Evolutionary conservation across 225 moss, liverwort and hornwort genomes (phyloP).

Genomic region (Pseudisothecium myosuroides): DNA sequence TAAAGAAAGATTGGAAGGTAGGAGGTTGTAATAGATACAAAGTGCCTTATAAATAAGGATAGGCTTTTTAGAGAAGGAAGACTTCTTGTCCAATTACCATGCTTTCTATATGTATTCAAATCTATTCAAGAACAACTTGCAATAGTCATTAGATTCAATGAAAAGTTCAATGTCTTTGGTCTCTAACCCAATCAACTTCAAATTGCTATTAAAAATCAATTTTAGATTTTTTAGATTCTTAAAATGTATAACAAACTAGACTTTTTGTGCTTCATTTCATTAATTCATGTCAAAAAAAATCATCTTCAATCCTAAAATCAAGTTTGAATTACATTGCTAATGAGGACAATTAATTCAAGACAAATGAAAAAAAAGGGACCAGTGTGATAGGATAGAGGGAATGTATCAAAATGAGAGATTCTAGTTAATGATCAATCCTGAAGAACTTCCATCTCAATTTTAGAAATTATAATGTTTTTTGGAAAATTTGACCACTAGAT

Average conservation of each 20-base stretch:
- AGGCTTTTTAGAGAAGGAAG: background rate
- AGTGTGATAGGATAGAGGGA: accelerated
- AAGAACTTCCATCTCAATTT: background rate
- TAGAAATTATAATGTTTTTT: background rate
- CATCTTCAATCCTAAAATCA: background rate
- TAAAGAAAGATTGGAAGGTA: background rate
- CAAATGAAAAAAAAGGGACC: background rate
- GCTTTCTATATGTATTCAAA: accelerated
- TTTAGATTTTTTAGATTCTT: background rate
- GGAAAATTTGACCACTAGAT: background rate
- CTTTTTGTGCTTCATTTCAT: background rate
- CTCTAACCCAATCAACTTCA: background rate
- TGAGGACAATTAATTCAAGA: background rate
- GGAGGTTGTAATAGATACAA: background rate
- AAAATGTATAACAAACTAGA: background rate
- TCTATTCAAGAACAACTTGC: background rate
- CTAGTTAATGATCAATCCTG: background rate
- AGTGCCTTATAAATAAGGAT: background rate
- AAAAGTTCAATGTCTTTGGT: background rate
- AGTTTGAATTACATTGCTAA: background rate
- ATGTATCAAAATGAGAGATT: background rate
- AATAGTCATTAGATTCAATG: background rate
- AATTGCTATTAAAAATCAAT: background rate
- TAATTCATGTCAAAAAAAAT: background rate
- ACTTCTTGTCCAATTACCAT: background rate